Conservation (phyloP, 2,329 filamentous ascomycete genomes). For the Hypomyces rosellus region DNA sequence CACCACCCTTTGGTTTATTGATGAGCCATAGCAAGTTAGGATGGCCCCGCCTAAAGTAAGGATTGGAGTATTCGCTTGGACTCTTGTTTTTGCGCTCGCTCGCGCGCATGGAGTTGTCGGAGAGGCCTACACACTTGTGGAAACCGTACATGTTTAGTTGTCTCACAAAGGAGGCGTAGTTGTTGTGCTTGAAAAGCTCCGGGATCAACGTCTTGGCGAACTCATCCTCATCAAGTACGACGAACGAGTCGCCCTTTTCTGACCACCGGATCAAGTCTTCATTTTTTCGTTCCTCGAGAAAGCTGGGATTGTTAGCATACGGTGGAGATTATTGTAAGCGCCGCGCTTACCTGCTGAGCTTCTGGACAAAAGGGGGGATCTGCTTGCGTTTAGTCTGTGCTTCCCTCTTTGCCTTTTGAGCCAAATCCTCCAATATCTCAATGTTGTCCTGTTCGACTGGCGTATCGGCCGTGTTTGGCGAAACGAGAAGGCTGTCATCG, state of each 20-base stretch:
- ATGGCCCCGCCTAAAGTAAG: constrained; percentile 88
- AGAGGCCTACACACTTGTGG: constrained; percentile 88
- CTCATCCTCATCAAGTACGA: constrained; percentile 94
- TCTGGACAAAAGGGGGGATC: constrained; percentile 96
- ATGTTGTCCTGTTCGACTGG: constrained; percentile 59
- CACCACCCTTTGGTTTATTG: constrained; percentile 81
- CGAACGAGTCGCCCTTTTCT: constrained; percentile 90
- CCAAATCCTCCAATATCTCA: constrained; percentile 72
- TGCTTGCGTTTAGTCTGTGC: constrained; percentile 87
- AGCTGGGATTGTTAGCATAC: constrained; percentile 50
- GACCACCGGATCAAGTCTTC: constrained; percentile 96
- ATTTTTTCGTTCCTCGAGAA: constrained; percentile 87
- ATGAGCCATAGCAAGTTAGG: constrained; percentile 94
- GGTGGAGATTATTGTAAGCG: background rate
- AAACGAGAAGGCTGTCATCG: constrained; percentile 34
- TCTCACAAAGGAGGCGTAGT: constrained; percentile 92
- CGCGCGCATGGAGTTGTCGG: constrained; percentile 95
- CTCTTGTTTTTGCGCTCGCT: constrained; percentile 97
- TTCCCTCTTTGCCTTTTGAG: constrained; percentile 76
- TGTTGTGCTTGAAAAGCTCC: constrained; percentile 98
- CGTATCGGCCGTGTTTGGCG: constrained; percentile 29
- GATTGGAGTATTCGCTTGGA: constrained; percentile 96
- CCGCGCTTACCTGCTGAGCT: constrained; percentile 77
- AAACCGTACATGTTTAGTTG: constrained; percentile 98
- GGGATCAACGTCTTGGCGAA: constrained; percentile 96